Evolutionary conservation across 2,329 filamentous ascomycete genomes (phyloP), one percentile per base, ranked within the genome.

Genomic region (Xylariales sp.): DNA sequence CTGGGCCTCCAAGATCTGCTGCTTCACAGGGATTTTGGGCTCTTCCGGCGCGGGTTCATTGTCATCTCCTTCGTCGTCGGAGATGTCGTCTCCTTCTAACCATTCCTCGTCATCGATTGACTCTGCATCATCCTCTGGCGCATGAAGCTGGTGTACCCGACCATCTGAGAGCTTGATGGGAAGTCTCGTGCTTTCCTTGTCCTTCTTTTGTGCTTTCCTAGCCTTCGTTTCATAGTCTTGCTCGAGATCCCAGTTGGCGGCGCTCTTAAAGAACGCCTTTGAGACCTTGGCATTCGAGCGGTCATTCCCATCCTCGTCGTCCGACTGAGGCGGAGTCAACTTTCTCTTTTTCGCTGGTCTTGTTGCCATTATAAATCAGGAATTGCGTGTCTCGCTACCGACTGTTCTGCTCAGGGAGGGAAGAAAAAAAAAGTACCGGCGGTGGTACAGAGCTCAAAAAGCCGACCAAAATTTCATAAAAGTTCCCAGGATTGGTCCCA

Each of bases 101-200:
- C 86, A 81, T 48, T 80, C 77, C 18, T 70, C 66, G 50, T 81
- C 79, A 52, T 73, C 79, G 38, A 71, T 74, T 25, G 70, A 53
- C 13, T 66, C 82, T 47, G 70, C 80, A 44, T 78, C 77, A 8
- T 76, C 77, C 12, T 78, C 72, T 2, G 67, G 53, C 1, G 69
- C 68, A 29, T 76, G 68, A 1, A 79, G 58, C 24, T 79, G 72
- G 52, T 90, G 76, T 13, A 93, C 59, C 5, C 70, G 62, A 10
- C 93, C 93, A 48, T 91, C 85, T 1, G 80, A 74, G 0, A 88
- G 94, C 64, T 93, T 94, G 47, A 96, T 88, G 1, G 90, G 90
- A 24, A 98, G 70, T 51, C 83, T 78, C 25, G 78, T 88, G 56
- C 69, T 83, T 56, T 90, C 85, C 45, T 72, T 74, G 51, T 81